Base-by-base conservation (phyloP, 768 basidiomycete genomes). In the Mycena olivaceomarginata region DNA sequence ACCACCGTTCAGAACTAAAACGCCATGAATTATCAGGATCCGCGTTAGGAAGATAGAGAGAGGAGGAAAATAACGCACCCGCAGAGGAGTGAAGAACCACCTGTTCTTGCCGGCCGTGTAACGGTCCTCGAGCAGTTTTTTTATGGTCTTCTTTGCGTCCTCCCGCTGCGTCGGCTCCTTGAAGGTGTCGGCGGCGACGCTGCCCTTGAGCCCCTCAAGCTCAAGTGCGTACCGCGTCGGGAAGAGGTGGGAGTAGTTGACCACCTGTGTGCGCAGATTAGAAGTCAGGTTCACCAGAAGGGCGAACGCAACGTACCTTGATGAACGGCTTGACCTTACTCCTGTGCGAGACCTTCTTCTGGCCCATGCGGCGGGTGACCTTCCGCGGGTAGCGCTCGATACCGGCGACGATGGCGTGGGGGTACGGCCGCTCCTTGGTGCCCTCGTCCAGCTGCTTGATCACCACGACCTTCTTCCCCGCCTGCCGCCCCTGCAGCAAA, bases 301-400 rank as follows among this genome's bases (percentile, higher is more conserved):
- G 16, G 15, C 4, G 37, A 25, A 18, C 1, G n/a, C 53, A 2
- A 87, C 91, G 81, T 82, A 97, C 98, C 93, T 99, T 99, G 92
- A 99, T 97, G 89, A 99, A 99, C 81, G 98, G 98, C 93, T 99
- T 99, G 88, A 99, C 94, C 89, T 97, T 98, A 89, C 94, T 97
- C 89, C 98, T 92, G 89, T 91, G 92, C 81, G 94, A 92, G 80
- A 99, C 86, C 87, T 96, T 97, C 92, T 98, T 99, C 87, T 96
- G 93, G 80, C 98, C 96, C 98, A 99, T 99, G 80, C 95, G 94
- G 85, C 95, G 95, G 81, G 97, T 98, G 82, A 99, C 98, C 90
- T 99, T 99, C 85, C 95, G 91, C 20, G 98, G 98, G 93, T 98
- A 99, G 81, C 97, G 93, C 91, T 99, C 98, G 85, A 99, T 93